Conservation (phyloP, 2,329 filamentous ascomycete species). For the Epichloe elymi region DNA sequence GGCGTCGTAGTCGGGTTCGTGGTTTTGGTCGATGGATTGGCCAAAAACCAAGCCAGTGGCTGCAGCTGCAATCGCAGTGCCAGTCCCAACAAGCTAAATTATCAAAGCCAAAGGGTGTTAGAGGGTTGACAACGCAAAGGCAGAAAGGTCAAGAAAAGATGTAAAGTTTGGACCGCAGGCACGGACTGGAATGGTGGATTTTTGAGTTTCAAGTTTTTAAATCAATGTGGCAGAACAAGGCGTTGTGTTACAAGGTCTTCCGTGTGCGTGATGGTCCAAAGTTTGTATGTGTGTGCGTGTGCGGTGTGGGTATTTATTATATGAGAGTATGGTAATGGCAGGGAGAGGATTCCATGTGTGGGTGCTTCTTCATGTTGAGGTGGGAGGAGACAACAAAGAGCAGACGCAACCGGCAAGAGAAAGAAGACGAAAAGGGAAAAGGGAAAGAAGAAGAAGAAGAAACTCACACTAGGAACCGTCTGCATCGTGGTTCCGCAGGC, state of each 20-base stretch:
- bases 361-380: background rate
- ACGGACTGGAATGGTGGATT: background rate
- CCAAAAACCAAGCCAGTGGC: constrained; percentile 46
- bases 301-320: background rate
- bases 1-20: constrained; percentile 11
- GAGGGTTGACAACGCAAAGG: constrained; percentile 4
- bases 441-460: background rate
- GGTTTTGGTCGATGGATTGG: constrained; percentile 32
- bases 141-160: background rate
- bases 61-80: constrained; percentile 48
- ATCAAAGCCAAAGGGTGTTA: constrained; percentile 11
- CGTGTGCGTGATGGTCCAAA: background rate
- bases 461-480: constrained; percentile 38
- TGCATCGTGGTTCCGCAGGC: constrained; percentile 34
- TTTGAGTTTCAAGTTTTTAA: constrained; percentile 1
- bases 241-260: constrained; percentile 2
- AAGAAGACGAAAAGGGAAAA: background rate
- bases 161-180: background rate
- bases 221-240: constrained; percentile 2
- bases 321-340: too few species aligned
- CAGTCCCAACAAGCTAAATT: constrained; percentile 44
- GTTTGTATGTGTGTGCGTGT: background rate
- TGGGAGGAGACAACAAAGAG: background rate
- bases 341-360: background rate
- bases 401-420: background rate